Conservation (phyloP, 306 rosid species). For the Argentina anserina region DNA sequence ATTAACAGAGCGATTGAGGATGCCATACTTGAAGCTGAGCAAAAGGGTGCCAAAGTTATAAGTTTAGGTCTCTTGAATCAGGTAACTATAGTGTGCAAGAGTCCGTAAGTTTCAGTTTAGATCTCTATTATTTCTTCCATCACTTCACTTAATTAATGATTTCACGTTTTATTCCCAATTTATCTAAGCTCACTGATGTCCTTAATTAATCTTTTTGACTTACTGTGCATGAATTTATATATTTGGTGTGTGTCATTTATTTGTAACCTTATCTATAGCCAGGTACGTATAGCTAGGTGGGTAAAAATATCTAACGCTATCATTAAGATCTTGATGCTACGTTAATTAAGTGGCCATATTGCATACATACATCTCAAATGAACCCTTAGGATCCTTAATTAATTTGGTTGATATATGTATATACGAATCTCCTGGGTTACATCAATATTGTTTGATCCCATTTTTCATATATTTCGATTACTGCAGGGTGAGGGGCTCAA, state of each 20-base stretch:
- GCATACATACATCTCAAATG: too few relatives aligned
- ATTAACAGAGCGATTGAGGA: slow-evolving; percentile 33
- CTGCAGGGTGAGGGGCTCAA: slow-evolving; percentile 59
- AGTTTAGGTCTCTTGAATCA: slow-evolving; percentile 44
- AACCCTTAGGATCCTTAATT: too few relatives aligned
- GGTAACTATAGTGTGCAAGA: slow-evolving; percentile 12
- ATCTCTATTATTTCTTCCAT: not conserved
- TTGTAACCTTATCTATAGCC: too few relatives aligned
- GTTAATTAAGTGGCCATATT: too few relatives aligned
- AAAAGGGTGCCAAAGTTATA: slow-evolving; percentile 33
- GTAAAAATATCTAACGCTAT: too few relatives aligned
- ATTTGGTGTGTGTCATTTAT: too few relatives aligned
- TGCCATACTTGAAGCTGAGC: slow-evolving; percentile 36
- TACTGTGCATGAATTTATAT: too few relatives aligned
- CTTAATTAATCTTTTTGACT: not conserved
- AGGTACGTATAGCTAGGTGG: too few relatives aligned
- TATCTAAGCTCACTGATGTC: not conserved
- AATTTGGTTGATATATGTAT: too few relatives aligned
- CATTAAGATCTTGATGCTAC: too few relatives aligned
- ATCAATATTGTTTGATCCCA: not conserved
- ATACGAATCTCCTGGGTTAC: not conserved
- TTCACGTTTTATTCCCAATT: not conserved
- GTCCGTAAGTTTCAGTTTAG: not conserved
- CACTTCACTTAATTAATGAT: not conserved
- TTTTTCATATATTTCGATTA: not conserved